phyloP scores from a whole-genome alignment of 164 flowering plant species.

The Liriodendron chinense region DNA sequence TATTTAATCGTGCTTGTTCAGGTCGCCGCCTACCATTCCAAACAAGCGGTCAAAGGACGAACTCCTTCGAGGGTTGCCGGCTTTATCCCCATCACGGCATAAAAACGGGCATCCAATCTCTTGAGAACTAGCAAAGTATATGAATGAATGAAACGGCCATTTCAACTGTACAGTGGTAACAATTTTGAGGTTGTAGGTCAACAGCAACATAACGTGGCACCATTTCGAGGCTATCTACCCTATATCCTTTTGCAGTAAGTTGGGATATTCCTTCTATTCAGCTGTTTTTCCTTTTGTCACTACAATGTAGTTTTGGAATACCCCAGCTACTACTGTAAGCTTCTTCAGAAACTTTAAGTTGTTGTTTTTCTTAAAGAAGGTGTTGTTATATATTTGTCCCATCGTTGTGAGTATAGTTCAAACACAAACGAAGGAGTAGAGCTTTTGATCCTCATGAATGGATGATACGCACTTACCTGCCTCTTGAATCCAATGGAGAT shows the following conservation, averaged over 20 bases:
- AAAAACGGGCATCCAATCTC: conserved; percentile 28
- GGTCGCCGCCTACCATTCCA: conserved; percentile 23
- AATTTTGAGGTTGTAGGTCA: conserved; percentile 1
- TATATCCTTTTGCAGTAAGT: not conserved
- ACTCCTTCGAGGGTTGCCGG: conserved; percentile 17
- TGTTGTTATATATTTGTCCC: no score
- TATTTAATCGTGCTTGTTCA: conserved; percentile 17
- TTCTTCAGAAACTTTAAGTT: no score
- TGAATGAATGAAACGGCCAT: not conserved
- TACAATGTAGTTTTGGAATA: no score
- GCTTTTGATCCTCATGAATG: no score
- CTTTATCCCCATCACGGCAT: conserved; percentile 15
- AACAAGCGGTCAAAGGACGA: conserved; percentile 41
- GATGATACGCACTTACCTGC: no score
- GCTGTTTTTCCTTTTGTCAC: no score
- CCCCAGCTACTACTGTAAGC: no score
- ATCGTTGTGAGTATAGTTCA: no score
- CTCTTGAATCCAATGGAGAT: no score
- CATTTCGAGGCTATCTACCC: not conserved
- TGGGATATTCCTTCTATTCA: not conserved
- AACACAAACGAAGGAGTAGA: no score
- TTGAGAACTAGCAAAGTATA: not conserved
- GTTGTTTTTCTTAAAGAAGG: no score
- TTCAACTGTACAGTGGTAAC: conserved; percentile 4
- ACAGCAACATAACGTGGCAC: not conserved